Base-by-base conservation (phyloP, 179 eudicot genomes). In the Vitellaria paradoxa region DNA sequence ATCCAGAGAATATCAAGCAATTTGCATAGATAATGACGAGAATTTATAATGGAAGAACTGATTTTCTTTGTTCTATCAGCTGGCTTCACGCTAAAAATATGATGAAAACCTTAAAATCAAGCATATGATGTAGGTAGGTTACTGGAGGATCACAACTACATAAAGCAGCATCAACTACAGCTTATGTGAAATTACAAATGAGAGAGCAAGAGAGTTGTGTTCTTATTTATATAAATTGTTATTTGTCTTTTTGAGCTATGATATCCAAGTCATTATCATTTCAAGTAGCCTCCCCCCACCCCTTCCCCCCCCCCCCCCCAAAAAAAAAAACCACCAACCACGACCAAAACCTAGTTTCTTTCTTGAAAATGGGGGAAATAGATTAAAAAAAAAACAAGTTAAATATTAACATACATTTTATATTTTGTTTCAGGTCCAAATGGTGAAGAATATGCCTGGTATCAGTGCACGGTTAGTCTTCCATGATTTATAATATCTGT, bases 391-490 rank as follows among this genome's bases (percentile, higher is more conserved):
- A 68, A 42, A 40, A 9, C 8, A 67, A 65, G 42, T 40, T 7
- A 17, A 20, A 7, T 7, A n/a, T 49, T 11, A n/a, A 52, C 5
- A 7, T 21, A 0, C 7, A 20, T 46, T 68, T 66, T 30, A 68
- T 65, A 24, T 75, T 64, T 57, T 20, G 49, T 85, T 85, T 82
- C 90, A 94, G 98, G 98, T 81, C 98, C 98, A 26, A 85, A 89
- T 81, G 99, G 97, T 73, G 99, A 96, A 84, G 88, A 91, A 61
- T 93, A 87, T 86, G 99, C 96, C 11, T 96, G 99, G 99, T 96
- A 93, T 74, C 98, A 96, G 79, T 96, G 99, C 92, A 96, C 99
- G 67, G 99, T 96, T 87, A 79, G 82, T 72, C 57, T 76, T 76
- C 56, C 23, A 13, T 67, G 60, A 46, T 72, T 26, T 30, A 57